phyloP scores from a whole-genome alignment of 768 basidiomycete genomes.

The Mycena rebaudengoi region DNA sequence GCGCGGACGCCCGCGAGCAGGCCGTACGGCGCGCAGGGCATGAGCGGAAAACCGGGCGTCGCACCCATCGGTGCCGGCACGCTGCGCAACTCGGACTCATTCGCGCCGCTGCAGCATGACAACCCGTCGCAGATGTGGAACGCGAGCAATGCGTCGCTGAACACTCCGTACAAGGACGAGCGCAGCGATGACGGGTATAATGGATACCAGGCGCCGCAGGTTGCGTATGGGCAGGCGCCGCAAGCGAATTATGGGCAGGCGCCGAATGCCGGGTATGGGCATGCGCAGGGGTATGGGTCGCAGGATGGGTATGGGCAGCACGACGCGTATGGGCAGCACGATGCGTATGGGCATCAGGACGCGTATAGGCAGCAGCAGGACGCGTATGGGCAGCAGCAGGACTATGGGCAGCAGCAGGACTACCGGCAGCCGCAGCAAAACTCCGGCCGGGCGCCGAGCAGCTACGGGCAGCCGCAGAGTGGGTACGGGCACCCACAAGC shows the following conservation, averaged over 20 bases:
- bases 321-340: too few species aligned
- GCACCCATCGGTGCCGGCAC: constrained; percentile 19
- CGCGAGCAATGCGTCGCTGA: constrained; percentile 11
- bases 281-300: constrained; percentile 10
- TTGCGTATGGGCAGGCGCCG: background rate
- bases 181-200: constrained; percentile 9
- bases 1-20: constrained; percentile 19
- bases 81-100: constrained; percentile 25
- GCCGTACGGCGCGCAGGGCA: constrained; percentile 17
- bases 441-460: too few species aligned
- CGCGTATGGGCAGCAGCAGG: too few species aligned
- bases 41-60: constrained; percentile 14
- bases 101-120: constrained; percentile 18
- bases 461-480: too few species aligned
- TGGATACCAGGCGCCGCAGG: background rate
- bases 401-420: too few species aligned
- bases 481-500: constrained; percentile 18
- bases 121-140: constrained; percentile 21
- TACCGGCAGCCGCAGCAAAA: too few species aligned
- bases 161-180: constrained; percentile 13
- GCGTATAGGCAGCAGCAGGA: too few species aligned
- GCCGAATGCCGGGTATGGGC: background rate
- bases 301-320: background rate
- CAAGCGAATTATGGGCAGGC: too few species aligned
- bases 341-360: too few species aligned